Evolutionary conservation across 176 grass and related monocot species (phyloP).

Genomic region (Eleusine indica): DNA sequence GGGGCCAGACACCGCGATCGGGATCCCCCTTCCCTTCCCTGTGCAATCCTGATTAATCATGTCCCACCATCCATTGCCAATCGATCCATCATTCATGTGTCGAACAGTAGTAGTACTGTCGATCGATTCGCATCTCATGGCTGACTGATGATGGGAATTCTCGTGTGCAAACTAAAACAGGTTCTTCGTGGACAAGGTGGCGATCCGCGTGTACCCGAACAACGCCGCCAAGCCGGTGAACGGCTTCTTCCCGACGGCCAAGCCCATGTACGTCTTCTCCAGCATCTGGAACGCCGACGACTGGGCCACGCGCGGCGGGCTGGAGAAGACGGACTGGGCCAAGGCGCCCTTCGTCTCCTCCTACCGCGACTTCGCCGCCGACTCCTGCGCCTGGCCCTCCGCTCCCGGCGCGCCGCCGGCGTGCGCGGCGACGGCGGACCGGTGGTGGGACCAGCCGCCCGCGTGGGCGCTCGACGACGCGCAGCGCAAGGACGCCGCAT

Average conservation of each 20-base stretch:
- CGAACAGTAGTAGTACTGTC: no score
- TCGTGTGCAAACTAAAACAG: slow-evolving; percentile 26
- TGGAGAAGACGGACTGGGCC: slow-evolving; percentile 96
- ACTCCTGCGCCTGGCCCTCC: slow-evolving; percentile 69
- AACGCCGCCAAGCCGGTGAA: slow-evolving; percentile 54
- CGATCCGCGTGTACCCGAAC: slow-evolving; percentile 85
- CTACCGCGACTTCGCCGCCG: slow-evolving; percentile 87
- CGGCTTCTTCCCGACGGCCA: slow-evolving; percentile 72
- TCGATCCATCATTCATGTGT: no score
- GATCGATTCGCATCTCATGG: no score
- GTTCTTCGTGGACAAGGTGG: slow-evolving; percentile 92
- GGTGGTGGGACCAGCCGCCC: slow-evolving; percentile 93
- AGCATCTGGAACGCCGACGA: slow-evolving; percentile 99
- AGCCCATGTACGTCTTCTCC: slow-evolving; percentile 98
- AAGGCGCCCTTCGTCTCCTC: slow-evolving; percentile 83
- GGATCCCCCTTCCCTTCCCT: background rate
- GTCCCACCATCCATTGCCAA: no score
- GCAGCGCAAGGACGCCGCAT: slow-evolving; percentile 66
- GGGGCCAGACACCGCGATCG: background rate
- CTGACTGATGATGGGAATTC: no score
- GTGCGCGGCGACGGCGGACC: slow-evolving; percentile 54
- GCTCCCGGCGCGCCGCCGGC: background rate
- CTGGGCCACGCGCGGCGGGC: slow-evolving; percentile 88
- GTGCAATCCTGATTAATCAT: background rate
- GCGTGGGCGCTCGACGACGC: slow-evolving; percentile 67